Evolutionary conservation across 192 early-diverging fungal genomes (phyloP).

Genomic region (Endogone sp.): DNA sequence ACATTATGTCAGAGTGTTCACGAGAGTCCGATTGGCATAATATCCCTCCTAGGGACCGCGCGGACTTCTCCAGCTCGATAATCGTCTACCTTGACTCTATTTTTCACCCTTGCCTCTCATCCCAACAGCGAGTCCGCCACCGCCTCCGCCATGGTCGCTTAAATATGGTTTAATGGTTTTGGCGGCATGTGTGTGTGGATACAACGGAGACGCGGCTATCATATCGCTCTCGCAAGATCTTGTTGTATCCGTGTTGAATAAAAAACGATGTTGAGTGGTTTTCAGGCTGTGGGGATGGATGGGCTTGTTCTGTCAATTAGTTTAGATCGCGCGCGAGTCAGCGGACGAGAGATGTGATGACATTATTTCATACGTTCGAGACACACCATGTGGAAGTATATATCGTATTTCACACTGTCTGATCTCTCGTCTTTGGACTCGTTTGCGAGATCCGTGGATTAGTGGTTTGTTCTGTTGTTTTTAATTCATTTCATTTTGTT

Average conservation of each 20-base stretch:
- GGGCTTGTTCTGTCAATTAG: too few species aligned
- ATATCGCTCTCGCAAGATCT: too few species aligned
- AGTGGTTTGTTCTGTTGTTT: too few species aligned
- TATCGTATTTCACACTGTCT: background rate
- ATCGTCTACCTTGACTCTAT: conserved; percentile 35
- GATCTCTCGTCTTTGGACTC: background rate
- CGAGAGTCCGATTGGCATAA: background rate
- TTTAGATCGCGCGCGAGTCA: background rate
- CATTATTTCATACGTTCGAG: background rate
- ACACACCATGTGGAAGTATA: background rate
- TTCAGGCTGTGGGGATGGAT: too few species aligned
- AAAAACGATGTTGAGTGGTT: background rate
- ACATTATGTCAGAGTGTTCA: conserved; percentile 25
- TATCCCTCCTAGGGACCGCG: conserved; percentile 6
- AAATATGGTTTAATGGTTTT: conserved; percentile 4
- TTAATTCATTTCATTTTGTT: background rate
- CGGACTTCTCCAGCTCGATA: conserved; percentile 28
- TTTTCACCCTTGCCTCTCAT: conserved; percentile 3
- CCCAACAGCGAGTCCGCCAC: conserved; percentile 23
- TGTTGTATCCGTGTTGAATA: background rate
- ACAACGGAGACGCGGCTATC: background rate
- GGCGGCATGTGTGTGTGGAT: background rate
- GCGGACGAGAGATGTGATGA: background rate
- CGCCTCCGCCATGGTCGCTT: conserved; percentile 34
- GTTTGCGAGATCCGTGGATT: background rate